Percentiles rank a stretch among this genome's conserved stretches.
These are phyloP conservation scores for Mycena galopus DNA, from an alignment of 768 basidiomycete genomes.

Conservation along the genomic window DNA sequence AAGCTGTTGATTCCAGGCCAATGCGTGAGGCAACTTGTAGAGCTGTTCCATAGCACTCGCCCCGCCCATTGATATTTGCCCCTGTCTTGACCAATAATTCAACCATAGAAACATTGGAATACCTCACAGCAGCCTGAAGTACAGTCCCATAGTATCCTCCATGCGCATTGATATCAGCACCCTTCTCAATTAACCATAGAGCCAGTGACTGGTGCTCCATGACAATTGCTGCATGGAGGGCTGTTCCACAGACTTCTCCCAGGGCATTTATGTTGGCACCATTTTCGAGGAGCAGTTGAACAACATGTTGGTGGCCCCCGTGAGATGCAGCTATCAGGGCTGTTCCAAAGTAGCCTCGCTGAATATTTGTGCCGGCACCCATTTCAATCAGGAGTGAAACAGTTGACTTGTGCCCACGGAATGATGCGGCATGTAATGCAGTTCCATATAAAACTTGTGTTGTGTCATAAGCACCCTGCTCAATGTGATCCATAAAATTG, in stretches of 20 bases:
- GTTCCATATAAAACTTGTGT: neutral
- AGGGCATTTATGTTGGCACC: neutral
- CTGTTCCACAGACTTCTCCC: conserved; percentile 1
- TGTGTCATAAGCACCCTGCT: neutral
- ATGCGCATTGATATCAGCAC: neutral
- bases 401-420: neutral
- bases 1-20: neutral
- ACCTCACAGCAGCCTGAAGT: neutral
- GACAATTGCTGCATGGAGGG: neutral
- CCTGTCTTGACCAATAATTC: neutral
- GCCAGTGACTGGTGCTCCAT: neutral
- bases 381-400: neutral
- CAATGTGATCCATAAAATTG: neutral
- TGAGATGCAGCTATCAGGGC: neutral
- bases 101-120: neutral
- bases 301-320: neutral
- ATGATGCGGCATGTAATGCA: neutral
- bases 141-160: neutral
- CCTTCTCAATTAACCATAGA: neutral
- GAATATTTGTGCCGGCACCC: neutral
- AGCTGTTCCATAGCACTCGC: neutral
- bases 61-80: neutral
- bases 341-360: neutral
- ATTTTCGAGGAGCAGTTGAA: neutral
- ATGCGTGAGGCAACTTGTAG: neutral